These are phyloP conservation scores for Starmerella bombi DNA, from an alignment of 805 yeast genomes.

Conservation along the genomic window DNA sequence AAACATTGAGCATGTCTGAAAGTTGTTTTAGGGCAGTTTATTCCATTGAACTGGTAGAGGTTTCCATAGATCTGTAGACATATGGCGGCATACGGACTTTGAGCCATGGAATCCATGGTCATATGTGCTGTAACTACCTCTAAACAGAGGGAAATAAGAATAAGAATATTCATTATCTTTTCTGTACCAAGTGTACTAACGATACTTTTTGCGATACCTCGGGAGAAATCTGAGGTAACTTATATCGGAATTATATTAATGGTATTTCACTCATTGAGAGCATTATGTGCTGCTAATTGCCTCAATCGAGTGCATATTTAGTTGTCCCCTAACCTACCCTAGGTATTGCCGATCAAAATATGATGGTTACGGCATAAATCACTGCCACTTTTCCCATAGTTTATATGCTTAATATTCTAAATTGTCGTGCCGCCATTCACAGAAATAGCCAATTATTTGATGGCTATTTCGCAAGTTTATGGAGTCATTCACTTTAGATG, in stretches of 20 bases:
- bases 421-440: no score
- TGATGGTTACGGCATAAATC: no score
- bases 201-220: background rate
- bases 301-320: background rate
- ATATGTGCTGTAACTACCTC: background rate
- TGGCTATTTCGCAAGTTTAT: no score
- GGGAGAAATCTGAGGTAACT: background rate
- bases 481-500: no score
- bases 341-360: no score
- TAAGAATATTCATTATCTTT: background rate
- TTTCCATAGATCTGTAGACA: conserved; percentile 6
- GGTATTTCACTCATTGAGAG: no score
- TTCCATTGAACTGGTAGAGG: conserved; percentile 5
- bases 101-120: background rate
- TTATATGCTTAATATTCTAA: no score
- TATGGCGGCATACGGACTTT: conserved; percentile 2
- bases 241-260: background rate
- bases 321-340: no score
- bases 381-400: no score
- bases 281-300: background rate
- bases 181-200: no score
- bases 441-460: no score
- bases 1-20: conserved; percentile 3
- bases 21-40: background rate
- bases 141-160: background rate